A percentile compares a stretch with the other conserved stretches of the same genome.
These are phyloP conservation scores for Colletotrichum aenigma DNA, from an alignment of 2,329 filamentous ascomycete genomes.

Conservation along the genomic window DNA sequence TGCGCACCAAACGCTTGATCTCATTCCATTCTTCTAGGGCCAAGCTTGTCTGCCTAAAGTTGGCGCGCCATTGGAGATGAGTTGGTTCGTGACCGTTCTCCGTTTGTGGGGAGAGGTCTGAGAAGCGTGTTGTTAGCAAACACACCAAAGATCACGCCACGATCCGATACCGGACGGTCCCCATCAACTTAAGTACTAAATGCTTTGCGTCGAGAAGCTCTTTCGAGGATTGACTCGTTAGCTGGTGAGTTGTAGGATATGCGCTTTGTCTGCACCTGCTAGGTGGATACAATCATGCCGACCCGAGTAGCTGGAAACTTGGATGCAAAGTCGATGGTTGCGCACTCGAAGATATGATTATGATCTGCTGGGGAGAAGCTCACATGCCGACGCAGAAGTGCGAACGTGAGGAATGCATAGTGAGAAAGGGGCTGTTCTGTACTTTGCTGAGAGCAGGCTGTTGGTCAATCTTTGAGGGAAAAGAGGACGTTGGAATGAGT, in stretches of 20 bases:
- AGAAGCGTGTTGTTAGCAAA: neutral
- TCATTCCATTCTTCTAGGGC: neutral
- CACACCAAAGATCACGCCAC: neutral
- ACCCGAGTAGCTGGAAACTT: neutral
- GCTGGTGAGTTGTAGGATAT: neutral
- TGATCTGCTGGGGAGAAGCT: neutral
- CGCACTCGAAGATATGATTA: neutral
- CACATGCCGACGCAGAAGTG: neutral
- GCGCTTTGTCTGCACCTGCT: neutral
- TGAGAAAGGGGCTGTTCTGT: neutral
- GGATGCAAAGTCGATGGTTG: neutral
- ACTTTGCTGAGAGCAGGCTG: neutral
- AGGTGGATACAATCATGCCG: neutral
- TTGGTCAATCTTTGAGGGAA: neutral
- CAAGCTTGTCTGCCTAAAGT: neutral
- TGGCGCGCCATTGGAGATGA: neutral
- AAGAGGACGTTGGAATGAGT: neutral
- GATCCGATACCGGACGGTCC: neutral
- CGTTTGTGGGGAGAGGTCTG: neutral
- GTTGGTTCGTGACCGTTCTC: neutral
- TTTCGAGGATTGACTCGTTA: neutral
- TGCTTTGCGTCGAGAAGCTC: neutral
- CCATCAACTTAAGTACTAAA: neutral
- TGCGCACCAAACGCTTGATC: neutral
- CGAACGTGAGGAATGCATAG: neutral